Base-by-base conservation (phyloP, 257 asterid genomes). In the Anisodus tanguticus region DNA sequence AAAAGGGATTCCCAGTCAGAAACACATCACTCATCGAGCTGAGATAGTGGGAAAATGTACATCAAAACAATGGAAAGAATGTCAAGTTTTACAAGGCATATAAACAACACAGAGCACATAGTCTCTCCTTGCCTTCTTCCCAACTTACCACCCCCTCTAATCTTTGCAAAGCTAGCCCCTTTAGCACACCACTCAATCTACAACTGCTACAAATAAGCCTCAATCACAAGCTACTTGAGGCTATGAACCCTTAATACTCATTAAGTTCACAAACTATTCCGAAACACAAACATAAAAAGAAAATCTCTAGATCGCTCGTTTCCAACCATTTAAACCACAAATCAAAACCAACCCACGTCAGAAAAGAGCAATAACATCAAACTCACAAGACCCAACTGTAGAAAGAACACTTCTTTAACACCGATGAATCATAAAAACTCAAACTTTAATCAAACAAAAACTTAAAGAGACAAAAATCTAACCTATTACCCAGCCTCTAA, bases 151-250 rank as follows among this genome's bases (percentile, higher is more conserved):
- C 5, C 22, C 5, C 26, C 26, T 16, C 77, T 17, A 41, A 69
- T 39, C 77, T 69, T 37, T 12, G 77, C 26, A 68, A 37, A 68
- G 77, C 53, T 68, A 68, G 15, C 76, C 51, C 76, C 76, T 37
- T 68, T 37, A 39, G 19, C 11, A 68, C 51, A 6, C 49, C 49
- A 67, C 49, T 66, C 10, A 31, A 16, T 12, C 72, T 67, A 37
- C 76, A 67, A 6, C 53, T 8, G 3, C 13, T 39, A 69, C 54
- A 39, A 26, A 13, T 69, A 59, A 2, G 66, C 66, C 11, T 59
- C 66, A n/a, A 59, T 59, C 66, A 10, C 66, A 17, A 59, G 11
- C 11, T 17, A 59, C 35, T n/a, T 17, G 22, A 2, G 49, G 19
- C 9, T 17, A 17, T 69, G 3, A 49, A 49, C 9, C 55, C 12